Percentiles rank a stretch among this genome's conserved stretches.
phyloP scores from a whole-genome alignment of 352 stramenopile species.

The Phytopythium litorale region DNA sequence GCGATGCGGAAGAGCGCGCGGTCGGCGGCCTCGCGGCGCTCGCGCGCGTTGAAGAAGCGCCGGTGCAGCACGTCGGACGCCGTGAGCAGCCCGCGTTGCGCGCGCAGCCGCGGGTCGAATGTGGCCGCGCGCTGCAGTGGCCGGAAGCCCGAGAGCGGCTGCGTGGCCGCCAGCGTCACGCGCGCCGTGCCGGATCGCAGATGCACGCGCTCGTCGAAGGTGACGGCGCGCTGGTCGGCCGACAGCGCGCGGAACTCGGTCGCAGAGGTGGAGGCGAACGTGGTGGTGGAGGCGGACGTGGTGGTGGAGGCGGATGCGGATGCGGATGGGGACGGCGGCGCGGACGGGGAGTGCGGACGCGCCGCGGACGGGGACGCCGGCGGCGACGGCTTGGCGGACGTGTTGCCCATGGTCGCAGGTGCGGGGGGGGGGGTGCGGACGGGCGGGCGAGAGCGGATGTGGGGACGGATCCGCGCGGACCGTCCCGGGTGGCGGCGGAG shows the following conservation, averaged over 20 bases:
- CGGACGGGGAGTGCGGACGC: not conserved
- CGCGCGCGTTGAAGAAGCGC: constrained; percentile 81
- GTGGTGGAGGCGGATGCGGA: not conserved
- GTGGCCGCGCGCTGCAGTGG: constrained; percentile 74
- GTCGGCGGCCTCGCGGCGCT: constrained; percentile 36
- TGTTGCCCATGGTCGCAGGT: constrained; percentile 20
- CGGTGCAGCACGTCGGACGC: constrained; percentile 77
- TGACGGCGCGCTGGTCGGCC: constrained; percentile 67
- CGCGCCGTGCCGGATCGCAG: constrained; percentile 26
- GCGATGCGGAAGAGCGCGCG: constrained; percentile 61
- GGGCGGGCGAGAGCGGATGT: not conserved
- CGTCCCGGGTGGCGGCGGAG: too few relatives aligned
- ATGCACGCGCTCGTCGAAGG: constrained; percentile 81
- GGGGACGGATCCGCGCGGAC: not conserved
- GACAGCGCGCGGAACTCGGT: constrained; percentile 59
- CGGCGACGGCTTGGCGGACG: constrained; percentile 20
- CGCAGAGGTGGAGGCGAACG: not conserved
- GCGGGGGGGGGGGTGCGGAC: not conserved
- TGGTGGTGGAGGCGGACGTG: too few relatives aligned
- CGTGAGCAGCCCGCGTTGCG: constrained; percentile 54
- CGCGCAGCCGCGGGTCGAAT: constrained; percentile 67
- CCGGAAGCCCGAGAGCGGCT: constrained; percentile 62
- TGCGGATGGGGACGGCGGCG: not conserved
- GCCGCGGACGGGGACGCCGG: constrained; percentile 1
- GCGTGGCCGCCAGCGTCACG: constrained; percentile 41